These are phyloP conservation scores for Sporothrix brunneoviolacea DNA, from an alignment of 2,329 filamentous ascomycete genomes.

Conservation along the genomic window DNA sequence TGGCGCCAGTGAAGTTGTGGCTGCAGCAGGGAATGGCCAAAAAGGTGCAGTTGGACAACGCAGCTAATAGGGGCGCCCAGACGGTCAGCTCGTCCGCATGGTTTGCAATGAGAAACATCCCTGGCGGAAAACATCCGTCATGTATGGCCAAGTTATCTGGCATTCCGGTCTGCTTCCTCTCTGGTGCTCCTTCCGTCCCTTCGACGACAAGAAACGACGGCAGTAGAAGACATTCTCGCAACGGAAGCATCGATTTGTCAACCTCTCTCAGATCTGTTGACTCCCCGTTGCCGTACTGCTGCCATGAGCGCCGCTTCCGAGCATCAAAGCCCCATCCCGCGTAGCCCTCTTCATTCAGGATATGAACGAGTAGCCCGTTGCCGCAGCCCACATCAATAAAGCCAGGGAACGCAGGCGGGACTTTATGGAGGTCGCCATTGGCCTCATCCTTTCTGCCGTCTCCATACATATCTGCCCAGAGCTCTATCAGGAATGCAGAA, in stretches of 20 bases:
- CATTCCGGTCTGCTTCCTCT: constrained; percentile 10
- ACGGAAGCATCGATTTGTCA: background rate
- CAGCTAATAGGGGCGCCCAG: constrained; percentile 88
- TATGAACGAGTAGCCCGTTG: constrained; percentile 81
- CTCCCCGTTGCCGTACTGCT: constrained; percentile 49
- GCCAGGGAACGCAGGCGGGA: constrained; percentile 57
- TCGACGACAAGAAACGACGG: constrained; percentile 10
- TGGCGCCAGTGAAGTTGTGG: constrained; percentile 70
- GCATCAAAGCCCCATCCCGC: constrained; percentile 87
- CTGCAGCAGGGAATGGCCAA: constrained; percentile 95
- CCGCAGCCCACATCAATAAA: constrained; percentile 97
- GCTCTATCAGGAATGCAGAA: constrained; percentile 83
- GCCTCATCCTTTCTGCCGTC: background rate
- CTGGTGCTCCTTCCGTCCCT: background rate
- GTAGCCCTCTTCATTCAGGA: constrained; percentile 77
- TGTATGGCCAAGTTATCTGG: constrained; percentile 30
- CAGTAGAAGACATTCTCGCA: constrained; percentile 38
- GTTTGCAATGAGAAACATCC: constrained; percentile 92
- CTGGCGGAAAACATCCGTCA: constrained; percentile 60
- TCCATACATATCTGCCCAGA: constrained; percentile 81
- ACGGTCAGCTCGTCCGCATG: constrained; percentile 94
- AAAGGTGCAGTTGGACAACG: constrained; percentile 69
- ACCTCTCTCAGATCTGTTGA: constrained; percentile 1
- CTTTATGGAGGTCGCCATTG: constrained; percentile 10
- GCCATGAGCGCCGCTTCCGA: constrained; percentile 77